Evolutionary conservation across 108 stramenopile species (phyloP).

Genomic region (Cyclotella cryptica): DNA sequence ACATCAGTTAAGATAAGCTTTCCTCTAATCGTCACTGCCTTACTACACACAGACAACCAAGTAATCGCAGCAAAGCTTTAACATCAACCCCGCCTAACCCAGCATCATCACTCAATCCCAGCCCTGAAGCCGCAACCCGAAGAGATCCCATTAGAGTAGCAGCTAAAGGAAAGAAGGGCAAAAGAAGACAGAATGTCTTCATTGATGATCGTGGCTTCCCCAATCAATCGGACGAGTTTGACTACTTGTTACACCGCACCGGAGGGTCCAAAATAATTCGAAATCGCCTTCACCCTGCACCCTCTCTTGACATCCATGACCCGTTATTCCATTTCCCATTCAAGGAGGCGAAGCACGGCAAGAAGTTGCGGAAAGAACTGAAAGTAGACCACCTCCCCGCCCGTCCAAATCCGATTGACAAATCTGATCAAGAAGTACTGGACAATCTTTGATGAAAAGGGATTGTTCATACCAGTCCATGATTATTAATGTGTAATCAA

Average conservation of each 20-base stretch:
- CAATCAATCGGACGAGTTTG: too few relatives aligned
- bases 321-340: neutral
- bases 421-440: conserved; percentile 19
- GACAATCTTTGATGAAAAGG: conserved; percentile 5
- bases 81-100: neutral
- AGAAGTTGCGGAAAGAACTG: neutral
- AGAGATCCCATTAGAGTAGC: neutral
- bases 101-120: too few relatives aligned
- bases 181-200: neutral
- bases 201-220: conserved; percentile 25
- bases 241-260: neutral
- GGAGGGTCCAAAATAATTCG: neutral
- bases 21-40: too few relatives aligned
- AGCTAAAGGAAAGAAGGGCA: neutral
- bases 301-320: neutral
- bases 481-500: conserved; percentile 21
- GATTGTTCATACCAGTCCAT: neutral
- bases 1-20: too few relatives aligned
- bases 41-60: too few relatives aligned
- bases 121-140: neutral
- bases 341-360: neutral
- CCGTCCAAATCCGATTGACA: neutral
- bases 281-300: neutral
- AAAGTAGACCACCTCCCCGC: neutral
- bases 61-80: too few relatives aligned